Percentiles rank a stretch among this genome's conserved stretches.
Conservation (phyloP, 306 rosid genomes). For the Pterocarpus macrocarpus region DNA sequence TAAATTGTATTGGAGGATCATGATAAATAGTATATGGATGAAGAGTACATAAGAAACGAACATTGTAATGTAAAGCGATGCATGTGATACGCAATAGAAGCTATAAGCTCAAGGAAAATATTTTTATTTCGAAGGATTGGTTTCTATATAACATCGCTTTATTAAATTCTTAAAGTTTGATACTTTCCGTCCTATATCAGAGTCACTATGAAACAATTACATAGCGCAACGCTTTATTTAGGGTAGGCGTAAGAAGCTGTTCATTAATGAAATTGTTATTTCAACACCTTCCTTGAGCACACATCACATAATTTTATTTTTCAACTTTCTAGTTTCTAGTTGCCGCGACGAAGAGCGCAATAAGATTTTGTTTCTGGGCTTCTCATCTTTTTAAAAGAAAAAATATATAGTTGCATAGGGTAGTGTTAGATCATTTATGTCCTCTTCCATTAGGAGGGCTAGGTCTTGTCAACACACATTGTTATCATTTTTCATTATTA, state of each 20-base stretch:
- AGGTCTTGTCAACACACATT: no score
- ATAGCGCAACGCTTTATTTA: background rate
- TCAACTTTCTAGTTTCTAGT: background rate
- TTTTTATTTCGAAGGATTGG: background rate
- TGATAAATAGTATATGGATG: background rate
- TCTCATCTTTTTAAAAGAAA: background rate
- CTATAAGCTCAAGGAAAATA: background rate
- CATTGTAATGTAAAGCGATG: background rate
- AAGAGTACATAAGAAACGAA: background rate
- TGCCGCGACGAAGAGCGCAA: background rate
- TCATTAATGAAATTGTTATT: background rate
- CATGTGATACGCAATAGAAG: background rate
- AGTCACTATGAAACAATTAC: background rate
- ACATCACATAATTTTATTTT: background rate
- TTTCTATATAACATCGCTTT: background rate
- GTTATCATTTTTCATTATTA: no score
- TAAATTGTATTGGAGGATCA: no score
- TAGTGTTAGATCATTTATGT: no score
- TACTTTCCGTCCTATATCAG: conserved; percentile 19
- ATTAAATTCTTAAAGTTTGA: background rate
- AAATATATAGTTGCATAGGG: no score
- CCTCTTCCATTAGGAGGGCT: no score
- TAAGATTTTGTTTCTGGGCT: background rate
- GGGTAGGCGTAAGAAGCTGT: background rate
- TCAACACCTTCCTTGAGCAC: background rate